phyloP scores from a whole-genome alignment of 2,329 filamentous ascomycete species.

The Fusarium euwallaceae region DNA sequence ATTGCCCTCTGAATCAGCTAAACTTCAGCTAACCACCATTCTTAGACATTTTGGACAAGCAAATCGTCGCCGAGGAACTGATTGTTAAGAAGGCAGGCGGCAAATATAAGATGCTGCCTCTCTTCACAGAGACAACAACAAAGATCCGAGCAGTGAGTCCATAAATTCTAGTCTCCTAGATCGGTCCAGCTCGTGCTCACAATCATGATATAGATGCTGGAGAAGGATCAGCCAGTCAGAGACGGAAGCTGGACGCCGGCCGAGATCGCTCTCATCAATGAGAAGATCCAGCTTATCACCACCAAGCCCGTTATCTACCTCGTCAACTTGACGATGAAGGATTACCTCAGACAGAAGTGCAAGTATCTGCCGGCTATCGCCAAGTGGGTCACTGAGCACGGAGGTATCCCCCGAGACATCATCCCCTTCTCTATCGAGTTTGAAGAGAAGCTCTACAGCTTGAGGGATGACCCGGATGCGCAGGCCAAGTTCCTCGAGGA shows the following conservation, averaged over 20 bases:
- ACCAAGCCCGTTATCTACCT: conserved; percentile 61
- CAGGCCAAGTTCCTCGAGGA: conserved; percentile 55
- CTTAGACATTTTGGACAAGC: conserved; percentile 55
- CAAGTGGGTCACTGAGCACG: conserved; percentile 61
- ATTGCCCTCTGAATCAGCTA: fast-evolving
- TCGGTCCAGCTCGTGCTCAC: conserved; percentile 17
- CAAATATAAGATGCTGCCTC: conserved; percentile 61
- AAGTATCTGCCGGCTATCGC: conserved; percentile 60
- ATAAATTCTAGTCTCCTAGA: neutral
- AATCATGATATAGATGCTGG: conserved; percentile 49
- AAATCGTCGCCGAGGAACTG: conserved; percentile 55
- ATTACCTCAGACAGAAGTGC: conserved; percentile 61
- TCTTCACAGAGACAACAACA: conserved; percentile 58
- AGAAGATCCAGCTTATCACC: conserved; percentile 60
- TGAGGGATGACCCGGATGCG: conserved; percentile 54
- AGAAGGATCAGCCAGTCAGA: conserved; percentile 56
- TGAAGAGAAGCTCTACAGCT: conserved; percentile 57
- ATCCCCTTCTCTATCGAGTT: conserved; percentile 61
- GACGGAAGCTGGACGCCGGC: conserved; percentile 59
- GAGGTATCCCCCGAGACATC: conserved; percentile 56
- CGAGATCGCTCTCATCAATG: conserved; percentile 60
- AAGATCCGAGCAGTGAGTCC: conserved; percentile 53
- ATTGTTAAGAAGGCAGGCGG: conserved; percentile 58
- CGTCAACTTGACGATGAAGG: conserved; percentile 62
- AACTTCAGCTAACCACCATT: neutral